A percentile compares a stretch with the other conserved stretches of the same genome.
These are phyloP conservation scores for Colletotrichum sp. DNA, from an alignment of 2,329 filamentous ascomycete genomes.

Conservation along the genomic window DNA sequence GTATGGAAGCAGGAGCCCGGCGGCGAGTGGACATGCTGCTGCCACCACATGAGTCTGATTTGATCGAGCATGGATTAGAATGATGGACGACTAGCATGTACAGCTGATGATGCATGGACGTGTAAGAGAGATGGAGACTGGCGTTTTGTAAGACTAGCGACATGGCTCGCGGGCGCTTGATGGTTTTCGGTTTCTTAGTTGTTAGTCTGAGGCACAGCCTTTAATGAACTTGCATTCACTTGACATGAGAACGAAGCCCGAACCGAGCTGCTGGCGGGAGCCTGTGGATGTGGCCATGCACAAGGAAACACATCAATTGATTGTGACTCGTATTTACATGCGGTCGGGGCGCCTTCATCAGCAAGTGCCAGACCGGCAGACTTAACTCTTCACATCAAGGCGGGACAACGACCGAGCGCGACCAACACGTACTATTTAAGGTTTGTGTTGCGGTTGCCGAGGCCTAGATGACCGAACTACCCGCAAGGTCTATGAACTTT, in stretches of 20 bases:
- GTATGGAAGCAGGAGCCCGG: slow-evolving; percentile 37
- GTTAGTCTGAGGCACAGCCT: not conserved
- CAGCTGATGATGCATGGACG: not conserved
- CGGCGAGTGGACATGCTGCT: slow-evolving; percentile 38
- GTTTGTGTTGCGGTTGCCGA: not conserved
- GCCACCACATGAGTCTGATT: slow-evolving; percentile 33
- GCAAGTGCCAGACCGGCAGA: not conserved
- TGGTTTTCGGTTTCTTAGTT: not conserved
- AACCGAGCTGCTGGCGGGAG: not conserved
- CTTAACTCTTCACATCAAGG: not conserved
- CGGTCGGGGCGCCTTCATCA: not conserved
- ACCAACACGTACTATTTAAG: not conserved
- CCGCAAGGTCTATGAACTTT: not conserved
- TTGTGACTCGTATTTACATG: not conserved
- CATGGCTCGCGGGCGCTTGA: not conserved
- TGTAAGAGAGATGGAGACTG: not conserved
- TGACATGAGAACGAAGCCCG: not conserved
- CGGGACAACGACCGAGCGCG: not conserved
- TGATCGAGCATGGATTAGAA: not conserved
- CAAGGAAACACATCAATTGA: not conserved
- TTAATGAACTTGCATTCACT: not conserved
- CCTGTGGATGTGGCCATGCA: not conserved
- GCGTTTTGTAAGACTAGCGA: slow-evolving; percentile 16
- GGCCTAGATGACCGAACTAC: not conserved
- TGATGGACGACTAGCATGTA: accelerated